Evolutionary conservation across 78 protist species (phyloP).

Genomic region (Creolimax fragrantissima): DNA sequence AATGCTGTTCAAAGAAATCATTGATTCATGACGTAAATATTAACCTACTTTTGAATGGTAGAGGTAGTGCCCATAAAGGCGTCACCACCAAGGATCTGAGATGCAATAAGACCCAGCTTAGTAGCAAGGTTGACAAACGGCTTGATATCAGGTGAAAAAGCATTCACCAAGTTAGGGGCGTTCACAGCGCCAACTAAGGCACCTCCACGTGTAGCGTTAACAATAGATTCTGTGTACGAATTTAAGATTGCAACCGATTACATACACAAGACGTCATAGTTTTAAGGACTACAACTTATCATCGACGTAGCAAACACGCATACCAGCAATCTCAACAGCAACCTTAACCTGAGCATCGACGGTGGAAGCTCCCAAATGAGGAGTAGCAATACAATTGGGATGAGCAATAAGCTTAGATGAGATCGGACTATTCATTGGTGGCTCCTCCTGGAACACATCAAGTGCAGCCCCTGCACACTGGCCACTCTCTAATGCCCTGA

Average conservation of each 20-base stretch:
- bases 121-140: neutral
- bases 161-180: conserved; percentile 2
- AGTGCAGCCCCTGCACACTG: conserved; percentile 29
- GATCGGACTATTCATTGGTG: neutral
- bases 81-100: conserved; percentile 3
- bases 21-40: neutral
- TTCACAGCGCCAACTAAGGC: conserved; percentile 20
- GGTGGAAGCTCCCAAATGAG: conserved; percentile 50
- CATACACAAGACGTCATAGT: no score
- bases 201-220: neutral
- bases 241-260: no score
- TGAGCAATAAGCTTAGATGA: neutral
- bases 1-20: neutral
- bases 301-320: no score
- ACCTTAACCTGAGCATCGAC: conserved; percentile 39
- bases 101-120: neutral
- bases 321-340: conserved; percentile 30
- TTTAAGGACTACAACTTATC: no score
- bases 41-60: neutral
- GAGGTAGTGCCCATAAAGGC: neutral
- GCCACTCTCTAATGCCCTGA: conserved; percentile 19
- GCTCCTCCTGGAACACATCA: conserved; percentile 47
- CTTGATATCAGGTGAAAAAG: neutral
- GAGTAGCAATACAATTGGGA: conserved; percentile 16
- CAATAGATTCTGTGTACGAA: neutral